Conservation (phyloP, 768 basidiomycete genomes). For the Pisolithus orientalis region DNA sequence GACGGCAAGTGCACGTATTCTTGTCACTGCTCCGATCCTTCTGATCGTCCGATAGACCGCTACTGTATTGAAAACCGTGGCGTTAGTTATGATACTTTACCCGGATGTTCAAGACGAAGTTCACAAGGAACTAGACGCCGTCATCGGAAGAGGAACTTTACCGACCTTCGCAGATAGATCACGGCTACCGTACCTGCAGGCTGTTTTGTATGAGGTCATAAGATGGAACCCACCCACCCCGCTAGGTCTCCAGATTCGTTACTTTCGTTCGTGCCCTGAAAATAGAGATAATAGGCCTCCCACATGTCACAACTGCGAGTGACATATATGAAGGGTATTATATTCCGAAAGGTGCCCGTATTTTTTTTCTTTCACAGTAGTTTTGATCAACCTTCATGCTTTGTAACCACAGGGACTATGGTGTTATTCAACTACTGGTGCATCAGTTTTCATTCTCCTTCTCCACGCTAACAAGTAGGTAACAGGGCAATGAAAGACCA, state of each 20-base stretch:
- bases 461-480: not conserved
- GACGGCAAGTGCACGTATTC: not conserved
- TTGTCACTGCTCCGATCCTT: not conserved
- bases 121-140: slow-evolving; percentile 20
- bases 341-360: slow-evolving; percentile 13
- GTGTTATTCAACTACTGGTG: not conserved
- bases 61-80: slow-evolving; percentile 9
- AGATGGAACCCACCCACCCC: slow-evolving; percentile 15
- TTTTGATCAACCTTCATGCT: not conserved
- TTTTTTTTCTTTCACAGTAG: not conserved
- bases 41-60: slow-evolving; percentile 6
- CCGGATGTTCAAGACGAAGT: slow-evolving; percentile 22
- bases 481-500: not conserved
- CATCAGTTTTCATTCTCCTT: not conserved
- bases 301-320: slow-evolving; percentile 2
- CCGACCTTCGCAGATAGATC: slow-evolving; percentile 20
- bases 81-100: slow-evolving; percentile 21
- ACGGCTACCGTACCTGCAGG: slow-evolving; percentile 21
- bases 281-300: not conserved
- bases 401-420: not conserved
- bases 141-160: slow-evolving; percentile 14
- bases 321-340: slow-evolving; percentile 15
- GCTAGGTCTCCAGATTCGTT: not conserved
- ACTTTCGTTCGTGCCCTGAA: not conserved
- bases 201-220: slow-evolving; percentile 17